phyloP scores from a whole-genome alignment of 106 monocot genomes.

The Dendrobium nobile region DNA sequence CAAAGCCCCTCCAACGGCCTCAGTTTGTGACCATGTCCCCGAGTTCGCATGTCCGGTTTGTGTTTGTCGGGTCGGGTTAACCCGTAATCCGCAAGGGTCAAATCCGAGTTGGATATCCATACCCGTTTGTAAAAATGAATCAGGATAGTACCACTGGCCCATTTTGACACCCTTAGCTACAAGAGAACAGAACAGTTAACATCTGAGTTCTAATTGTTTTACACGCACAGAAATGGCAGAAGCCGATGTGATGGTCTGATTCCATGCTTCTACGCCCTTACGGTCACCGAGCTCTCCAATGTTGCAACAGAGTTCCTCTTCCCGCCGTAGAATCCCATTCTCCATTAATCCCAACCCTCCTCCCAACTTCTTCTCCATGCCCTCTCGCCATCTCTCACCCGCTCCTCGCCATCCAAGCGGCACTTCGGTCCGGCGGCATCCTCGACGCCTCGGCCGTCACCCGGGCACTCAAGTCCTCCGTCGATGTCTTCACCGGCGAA shows the following conservation, averaged over 20 bases:
- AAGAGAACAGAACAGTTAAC: too few species aligned
- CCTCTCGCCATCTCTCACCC: background rate
- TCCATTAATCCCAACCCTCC: slow-evolving; percentile 38
- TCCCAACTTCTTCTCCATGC: background rate
- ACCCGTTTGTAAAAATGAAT: too few species aligned
- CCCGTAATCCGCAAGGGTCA: too few species aligned
- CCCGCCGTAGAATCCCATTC: slow-evolving; percentile 3
- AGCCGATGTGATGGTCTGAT: background rate
- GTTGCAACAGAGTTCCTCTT: background rate
- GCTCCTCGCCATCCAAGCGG: slow-evolving; percentile 5
- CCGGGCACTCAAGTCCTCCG: slow-evolving; percentile 27
- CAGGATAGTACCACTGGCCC: too few species aligned
- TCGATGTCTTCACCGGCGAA: background rate
- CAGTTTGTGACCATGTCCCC: too few species aligned
- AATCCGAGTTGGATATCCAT: too few species aligned
- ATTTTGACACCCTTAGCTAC: too few species aligned
- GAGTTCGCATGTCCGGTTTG: too few species aligned
- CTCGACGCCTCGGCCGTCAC: slow-evolving; percentile 18
- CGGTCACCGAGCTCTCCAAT: background rate
- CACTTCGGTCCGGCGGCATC: slow-evolving; percentile 10
- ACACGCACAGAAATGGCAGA: background rate
- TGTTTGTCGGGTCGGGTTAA: too few species aligned
- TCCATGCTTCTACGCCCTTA: background rate
- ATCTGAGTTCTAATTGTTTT: too few species aligned
- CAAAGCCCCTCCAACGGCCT: too few species aligned